Percentiles rank a stretch among this genome's conserved stretches.
phyloP scores from a whole-genome alignment of 768 basidiomycete species.

The Harrya chromipes region DNA sequence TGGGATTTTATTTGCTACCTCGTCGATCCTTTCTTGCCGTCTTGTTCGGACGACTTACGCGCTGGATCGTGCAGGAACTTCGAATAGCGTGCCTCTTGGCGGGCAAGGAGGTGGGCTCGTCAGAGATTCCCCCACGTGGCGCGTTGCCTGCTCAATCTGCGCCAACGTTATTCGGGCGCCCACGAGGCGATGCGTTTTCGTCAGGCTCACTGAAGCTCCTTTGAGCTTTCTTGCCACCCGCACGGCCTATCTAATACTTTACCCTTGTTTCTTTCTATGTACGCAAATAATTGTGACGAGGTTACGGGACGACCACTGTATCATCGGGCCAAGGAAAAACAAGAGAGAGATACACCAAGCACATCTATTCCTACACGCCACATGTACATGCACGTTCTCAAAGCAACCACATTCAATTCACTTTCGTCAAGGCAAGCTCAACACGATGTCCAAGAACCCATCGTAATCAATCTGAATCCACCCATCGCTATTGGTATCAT shows the following conservation, averaged over 20 bases:
- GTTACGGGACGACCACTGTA: neutral
- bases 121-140: constrained; percentile 29
- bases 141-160: constrained; percentile 22
- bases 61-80: constrained; percentile 41
- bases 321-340: neutral
- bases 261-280: neutral
- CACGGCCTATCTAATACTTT: constrained; percentile 2
- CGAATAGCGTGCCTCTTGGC: constrained; percentile 43
- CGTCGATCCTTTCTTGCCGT: neutral
- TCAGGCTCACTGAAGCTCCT: constrained; percentile 19
- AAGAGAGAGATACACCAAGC: neutral
- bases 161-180: constrained; percentile 27
- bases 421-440: constrained; percentile 40
- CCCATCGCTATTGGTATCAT: constrained; percentile 62
- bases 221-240: constrained; percentile 2
- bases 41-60: neutral
- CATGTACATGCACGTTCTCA: no score
- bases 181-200: constrained; percentile 32
- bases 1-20: no score
- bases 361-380: constrained; percentile 11
- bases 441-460: constrained; percentile 49
- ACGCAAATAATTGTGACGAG: neutral
- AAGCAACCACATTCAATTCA: neutral
- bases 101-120: constrained; percentile 45
- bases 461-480: constrained; percentile 55